phyloP scores from a whole-genome alignment of 2,329 filamentous ascomycete species.

The Sphaerulina musiva region DNA sequence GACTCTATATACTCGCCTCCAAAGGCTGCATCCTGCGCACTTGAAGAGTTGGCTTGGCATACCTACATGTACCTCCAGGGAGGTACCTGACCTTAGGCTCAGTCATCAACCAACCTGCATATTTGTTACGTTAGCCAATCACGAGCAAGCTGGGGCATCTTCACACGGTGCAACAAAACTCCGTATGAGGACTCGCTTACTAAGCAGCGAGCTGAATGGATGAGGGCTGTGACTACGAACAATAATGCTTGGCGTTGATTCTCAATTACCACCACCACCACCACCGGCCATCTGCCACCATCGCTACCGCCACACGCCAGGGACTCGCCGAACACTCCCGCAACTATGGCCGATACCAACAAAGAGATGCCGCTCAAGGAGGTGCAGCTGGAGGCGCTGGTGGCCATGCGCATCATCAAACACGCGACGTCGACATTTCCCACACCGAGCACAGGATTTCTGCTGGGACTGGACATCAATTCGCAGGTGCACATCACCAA shows the following conservation, averaged over 20 bases:
- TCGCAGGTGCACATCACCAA: slow-evolving; percentile 85
- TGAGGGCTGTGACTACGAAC: too few species aligned
- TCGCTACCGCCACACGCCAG: background rate
- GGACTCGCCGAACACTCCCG: background rate
- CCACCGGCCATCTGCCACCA: background rate
- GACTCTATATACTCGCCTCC: too few species aligned
- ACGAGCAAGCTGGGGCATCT: too few species aligned
- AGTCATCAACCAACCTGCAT: too few species aligned
- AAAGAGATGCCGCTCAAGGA: slow-evolving; percentile 52
- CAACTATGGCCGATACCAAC: slow-evolving; percentile 27
- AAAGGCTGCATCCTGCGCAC: too few species aligned
- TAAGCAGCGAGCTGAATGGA: too few species aligned
- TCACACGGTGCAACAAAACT: too few species aligned
- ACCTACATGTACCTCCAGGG: too few species aligned
- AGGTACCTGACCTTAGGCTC: too few species aligned
- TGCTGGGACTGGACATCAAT: slow-evolving; percentile 87
- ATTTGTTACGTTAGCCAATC: too few species aligned
- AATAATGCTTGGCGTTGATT: background rate
- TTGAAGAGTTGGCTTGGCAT: too few species aligned
- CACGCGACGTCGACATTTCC: slow-evolving; percentile 85
- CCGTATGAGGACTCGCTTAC: too few species aligned
- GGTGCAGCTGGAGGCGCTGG: slow-evolving; percentile 91
- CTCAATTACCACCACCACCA: background rate
- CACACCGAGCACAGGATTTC: slow-evolving; percentile 77
- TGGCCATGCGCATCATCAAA: slow-evolving; percentile 97